Percentiles rank a stretch among this genome's conserved stretches.
Evolutionary conservation across 148 eudicot species (phyloP).

Genomic region (Arctostaphylos glauca): DNA sequence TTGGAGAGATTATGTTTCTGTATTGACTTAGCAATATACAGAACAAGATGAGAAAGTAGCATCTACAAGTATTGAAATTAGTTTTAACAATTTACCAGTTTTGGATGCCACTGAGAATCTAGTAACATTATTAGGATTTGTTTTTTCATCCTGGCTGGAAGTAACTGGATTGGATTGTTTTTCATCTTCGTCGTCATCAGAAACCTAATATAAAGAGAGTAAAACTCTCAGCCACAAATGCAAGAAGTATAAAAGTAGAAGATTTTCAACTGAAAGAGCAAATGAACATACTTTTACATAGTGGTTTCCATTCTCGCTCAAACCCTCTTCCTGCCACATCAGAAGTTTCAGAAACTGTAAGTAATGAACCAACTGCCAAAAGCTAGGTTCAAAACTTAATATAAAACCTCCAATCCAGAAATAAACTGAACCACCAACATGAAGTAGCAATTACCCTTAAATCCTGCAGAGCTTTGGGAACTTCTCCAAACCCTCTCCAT

Average conservation of each 20-base stretch:
- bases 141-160: constrained; percentile 55
- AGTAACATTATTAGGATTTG: constrained; percentile 30
- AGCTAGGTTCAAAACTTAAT: neutral
- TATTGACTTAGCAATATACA: neutral
- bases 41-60: neutral
- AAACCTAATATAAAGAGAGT: constrained; percentile 29
- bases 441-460: constrained; percentile 49
- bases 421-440: neutral
- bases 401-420: neutral
- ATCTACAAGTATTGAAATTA: neutral
- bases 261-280: neutral
- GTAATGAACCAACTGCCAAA: neutral
- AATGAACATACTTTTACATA: constrained; percentile 42
- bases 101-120: constrained; percentile 46
- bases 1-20: neutral
- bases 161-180: constrained; percentile 39
- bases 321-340: constrained; percentile 62
- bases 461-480: constrained; percentile 62
- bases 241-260: neutral
- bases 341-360: neutral
- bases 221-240: neutral
- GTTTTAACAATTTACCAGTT: constrained; percentile 44
- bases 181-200: constrained; percentile 71
- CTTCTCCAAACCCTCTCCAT: constrained; percentile 84
- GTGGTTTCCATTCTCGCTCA: constrained; percentile 51